Conservation (phyloP, 176 grass and related monocot genomes). For the Triticum urartu region DNA sequence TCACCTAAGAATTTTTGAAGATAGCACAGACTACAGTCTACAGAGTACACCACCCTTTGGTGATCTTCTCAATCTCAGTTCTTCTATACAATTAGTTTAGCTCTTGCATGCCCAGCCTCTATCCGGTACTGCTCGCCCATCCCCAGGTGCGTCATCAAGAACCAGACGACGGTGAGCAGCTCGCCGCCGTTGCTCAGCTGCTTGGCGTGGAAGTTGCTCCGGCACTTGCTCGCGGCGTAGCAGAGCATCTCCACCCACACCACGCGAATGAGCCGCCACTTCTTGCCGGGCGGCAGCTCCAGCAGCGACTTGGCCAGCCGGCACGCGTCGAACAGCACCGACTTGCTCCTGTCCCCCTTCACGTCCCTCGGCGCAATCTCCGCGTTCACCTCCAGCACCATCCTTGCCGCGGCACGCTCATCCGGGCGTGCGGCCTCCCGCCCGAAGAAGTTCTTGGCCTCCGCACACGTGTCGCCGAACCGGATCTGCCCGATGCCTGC, state of each 20-base stretch:
- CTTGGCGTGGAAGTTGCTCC: slow-evolving; percentile 61
- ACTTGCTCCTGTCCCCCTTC: slow-evolving; percentile 61
- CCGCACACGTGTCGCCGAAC: slow-evolving; percentile 50
- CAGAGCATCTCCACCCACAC: slow-evolving; percentile 73
- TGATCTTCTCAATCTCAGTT: background rate
- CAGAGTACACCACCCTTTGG: background rate
- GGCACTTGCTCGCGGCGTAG: slow-evolving; percentile 60
- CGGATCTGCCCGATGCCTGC: slow-evolving; percentile 55
- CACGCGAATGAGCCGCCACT: slow-evolving; percentile 47
- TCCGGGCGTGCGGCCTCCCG: background rate
- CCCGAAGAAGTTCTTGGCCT: slow-evolving; percentile 49
- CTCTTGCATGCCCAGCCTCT: slow-evolving; percentile 49
- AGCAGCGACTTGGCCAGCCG: slow-evolving; percentile 32
- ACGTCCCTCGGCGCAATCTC: slow-evolving; percentile 48
- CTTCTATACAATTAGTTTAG: slow-evolving; percentile 47
- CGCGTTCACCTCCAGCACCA: slow-evolving; percentile 42
- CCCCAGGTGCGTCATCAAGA: slow-evolving; percentile 49
- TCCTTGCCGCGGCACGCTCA: background rate
- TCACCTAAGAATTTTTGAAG: background rate
- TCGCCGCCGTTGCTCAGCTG: slow-evolving; percentile 64
- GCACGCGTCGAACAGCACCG: slow-evolving; percentile 55
- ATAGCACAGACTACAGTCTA: background rate
- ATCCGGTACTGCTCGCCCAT: slow-evolving; percentile 49
- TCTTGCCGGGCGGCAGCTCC: slow-evolving; percentile 37
- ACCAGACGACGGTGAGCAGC: slow-evolving; percentile 66